Percentiles rank a stretch among this genome's conserved stretches.
Evolutionary conservation across 148 eudicot genomes (phyloP).

Genomic region (Camellia japonica): DNA sequence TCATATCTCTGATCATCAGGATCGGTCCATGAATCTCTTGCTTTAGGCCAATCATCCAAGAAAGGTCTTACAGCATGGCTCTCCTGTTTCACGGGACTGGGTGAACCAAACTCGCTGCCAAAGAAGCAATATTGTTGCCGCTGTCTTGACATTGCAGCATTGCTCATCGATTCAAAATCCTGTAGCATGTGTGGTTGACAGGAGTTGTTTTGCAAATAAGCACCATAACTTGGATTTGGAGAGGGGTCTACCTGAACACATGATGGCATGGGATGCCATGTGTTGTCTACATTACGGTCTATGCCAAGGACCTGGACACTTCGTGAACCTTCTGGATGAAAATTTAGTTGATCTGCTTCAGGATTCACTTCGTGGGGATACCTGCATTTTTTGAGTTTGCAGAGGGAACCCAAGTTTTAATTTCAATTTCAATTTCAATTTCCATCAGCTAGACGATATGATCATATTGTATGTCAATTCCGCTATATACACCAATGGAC

Average conservation of each 20-base stretch:
- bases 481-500: neutral
- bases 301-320: constrained; percentile 21
- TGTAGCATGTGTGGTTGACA: constrained; percentile 21
- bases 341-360: constrained; percentile 31
- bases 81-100: constrained; percentile 34
- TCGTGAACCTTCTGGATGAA: constrained; percentile 37
- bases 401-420: constrained; percentile 1
- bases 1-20: constrained; percentile 29
- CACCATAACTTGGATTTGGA: constrained; percentile 25
- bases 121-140: constrained; percentile 47
- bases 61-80: constrained; percentile 35
- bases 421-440: neutral
- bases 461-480: neutral
- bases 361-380: constrained; percentile 33
- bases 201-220: constrained; percentile 25
- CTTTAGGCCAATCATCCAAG: constrained; percentile 45
- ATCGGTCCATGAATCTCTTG: constrained; percentile 39
- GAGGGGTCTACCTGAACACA: constrained; percentile 27
- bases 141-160: constrained; percentile 30
- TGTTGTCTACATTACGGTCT: constrained; percentile 22
- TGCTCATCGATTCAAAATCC: constrained; percentile 28
- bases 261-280: constrained; percentile 39
- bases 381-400: constrained; percentile 20
- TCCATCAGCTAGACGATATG: neutral
- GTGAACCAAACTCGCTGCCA: constrained; percentile 31